A percentile compares a stretch with the other conserved stretches of the same genome.
Conservation (phyloP, 768 basidiomycete species). For the Sistotremastrum suecicum region DNA sequence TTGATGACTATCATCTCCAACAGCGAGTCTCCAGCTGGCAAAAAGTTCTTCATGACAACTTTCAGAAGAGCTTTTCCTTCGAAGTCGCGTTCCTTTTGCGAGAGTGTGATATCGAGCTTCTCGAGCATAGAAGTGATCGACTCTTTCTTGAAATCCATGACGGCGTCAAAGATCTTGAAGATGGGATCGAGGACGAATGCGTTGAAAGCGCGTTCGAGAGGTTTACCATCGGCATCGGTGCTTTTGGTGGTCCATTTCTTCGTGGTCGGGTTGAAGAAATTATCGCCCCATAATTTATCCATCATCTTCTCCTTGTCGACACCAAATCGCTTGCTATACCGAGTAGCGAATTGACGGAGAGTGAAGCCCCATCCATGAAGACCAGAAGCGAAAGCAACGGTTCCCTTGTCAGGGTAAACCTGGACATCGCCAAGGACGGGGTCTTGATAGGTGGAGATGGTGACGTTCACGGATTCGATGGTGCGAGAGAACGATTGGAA, state of each 20-base stretch:
- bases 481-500: slow-evolving; percentile 38
- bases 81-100: slow-evolving; percentile 30
- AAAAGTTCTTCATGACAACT: slow-evolving; percentile 36
- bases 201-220: slow-evolving; percentile 36
- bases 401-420: slow-evolving; percentile 35
- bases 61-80: slow-evolving; percentile 38
- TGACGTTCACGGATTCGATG: slow-evolving; percentile 39
- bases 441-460: slow-evolving; percentile 37
- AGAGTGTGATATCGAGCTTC: slow-evolving; percentile 34
- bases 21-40: slow-evolving; percentile 37
- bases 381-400: slow-evolving; percentile 38
- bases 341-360: slow-evolving; percentile 32
- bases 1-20: slow-evolving; percentile 42
- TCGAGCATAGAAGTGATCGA: slow-evolving; percentile 27
- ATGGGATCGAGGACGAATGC: slow-evolving; percentile 40
- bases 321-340: slow-evolving; percentile 40
- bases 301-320: slow-evolving; percentile 37
- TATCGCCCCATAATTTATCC: slow-evolving; percentile 37
- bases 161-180: slow-evolving; percentile 34
- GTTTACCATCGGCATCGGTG: slow-evolving; percentile 24
- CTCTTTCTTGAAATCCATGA: slow-evolving; percentile 42
- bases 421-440: slow-evolving; percentile 31
- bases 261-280: slow-evolving; percentile 41
- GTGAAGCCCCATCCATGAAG: slow-evolving; percentile 43
- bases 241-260: slow-evolving; percentile 37